A percentile compares a stretch with the other conserved stretches of the same genome.
These are phyloP conservation scores for Scleromitrula shiraiana DNA, from an alignment of 2,329 filamentous ascomycete species.

Conservation along the genomic window DNA sequence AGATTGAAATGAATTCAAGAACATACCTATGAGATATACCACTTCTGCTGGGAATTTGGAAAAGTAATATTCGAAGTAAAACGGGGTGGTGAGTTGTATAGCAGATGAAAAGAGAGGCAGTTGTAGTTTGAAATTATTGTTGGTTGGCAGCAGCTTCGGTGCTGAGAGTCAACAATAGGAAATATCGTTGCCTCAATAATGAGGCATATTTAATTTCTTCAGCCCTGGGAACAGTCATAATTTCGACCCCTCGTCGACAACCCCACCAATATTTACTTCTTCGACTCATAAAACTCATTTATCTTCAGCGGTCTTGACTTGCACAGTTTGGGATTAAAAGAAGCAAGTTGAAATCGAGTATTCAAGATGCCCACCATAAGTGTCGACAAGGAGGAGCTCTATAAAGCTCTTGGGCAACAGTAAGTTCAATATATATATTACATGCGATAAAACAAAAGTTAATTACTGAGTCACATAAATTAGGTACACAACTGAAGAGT, in stretches of 20 bases:
- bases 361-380: conserved; percentile 88
- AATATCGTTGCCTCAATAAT: not conserved
- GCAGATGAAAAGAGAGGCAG: not conserved
- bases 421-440: conserved; percentile 39
- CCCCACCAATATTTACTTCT: conserved; percentile 7
- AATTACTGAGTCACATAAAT: conserved; percentile 18
- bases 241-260: conserved; percentile 6
- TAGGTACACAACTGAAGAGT: conserved; percentile 85
- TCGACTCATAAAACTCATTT: conserved; percentile 6
- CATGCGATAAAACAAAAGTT: conserved; percentile 9
- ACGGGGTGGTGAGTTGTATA: not conserved
- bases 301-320: not conserved
- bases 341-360: not conserved
- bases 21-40: not conserved
- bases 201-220: not conserved
- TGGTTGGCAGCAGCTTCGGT: conserved; percentile 3
- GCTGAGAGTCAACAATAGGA: not conserved
- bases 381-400: conserved; percentile 94
- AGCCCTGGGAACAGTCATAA: not conserved
- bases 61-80: conserved; percentile 1
- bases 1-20: not conserved
- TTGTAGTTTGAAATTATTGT: conserved; percentile 1
- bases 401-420: conserved; percentile 83
- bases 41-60: not conserved
- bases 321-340: not conserved